Conservation (phyloP, 495 filamentous ascomycete genomes). For the Neurospora tetrasperma region DNA sequence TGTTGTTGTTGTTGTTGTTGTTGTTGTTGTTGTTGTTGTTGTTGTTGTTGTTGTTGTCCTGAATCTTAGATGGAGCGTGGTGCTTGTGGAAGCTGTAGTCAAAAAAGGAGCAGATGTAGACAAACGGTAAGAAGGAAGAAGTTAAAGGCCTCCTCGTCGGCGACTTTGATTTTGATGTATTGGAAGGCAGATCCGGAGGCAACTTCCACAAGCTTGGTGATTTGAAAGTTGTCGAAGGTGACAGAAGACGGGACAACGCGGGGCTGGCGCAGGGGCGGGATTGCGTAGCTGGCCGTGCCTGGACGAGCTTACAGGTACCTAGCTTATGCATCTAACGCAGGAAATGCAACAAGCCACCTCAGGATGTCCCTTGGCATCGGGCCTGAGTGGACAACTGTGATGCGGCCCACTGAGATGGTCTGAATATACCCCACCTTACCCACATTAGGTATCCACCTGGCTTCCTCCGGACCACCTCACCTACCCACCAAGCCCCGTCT, state of each 20-base stretch:
- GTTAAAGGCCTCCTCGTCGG: neutral
- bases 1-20: neutral
- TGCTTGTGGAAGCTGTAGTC: neutral
- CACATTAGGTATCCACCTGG: neutral
- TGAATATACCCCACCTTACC: neutral
- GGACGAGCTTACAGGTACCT: neutral
- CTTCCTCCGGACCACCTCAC: neutral
- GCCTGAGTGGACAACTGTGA: neutral
- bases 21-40: neutral
- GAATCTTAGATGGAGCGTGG: neutral
- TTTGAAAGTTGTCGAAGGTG: constrained; percentile 13
- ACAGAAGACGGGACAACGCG: constrained; percentile 12
- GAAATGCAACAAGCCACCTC: neutral
- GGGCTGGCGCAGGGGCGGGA: constrained; percentile 7
- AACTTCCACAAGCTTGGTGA: neutral
- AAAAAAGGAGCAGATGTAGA: neutral
- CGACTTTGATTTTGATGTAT: neutral
- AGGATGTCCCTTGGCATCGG: neutral
- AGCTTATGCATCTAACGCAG: neutral
- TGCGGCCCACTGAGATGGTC: neutral
- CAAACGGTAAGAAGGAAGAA: neutral
- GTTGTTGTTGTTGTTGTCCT: neutral
- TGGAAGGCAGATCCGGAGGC: neutral
- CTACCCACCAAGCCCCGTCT: neutral
- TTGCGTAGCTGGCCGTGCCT: constrained; percentile 11